These are phyloP conservation scores for Cordyceps cicadae DNA, from an alignment of 2,329 filamentous ascomycete species.

Conservation along the genomic window DNA sequence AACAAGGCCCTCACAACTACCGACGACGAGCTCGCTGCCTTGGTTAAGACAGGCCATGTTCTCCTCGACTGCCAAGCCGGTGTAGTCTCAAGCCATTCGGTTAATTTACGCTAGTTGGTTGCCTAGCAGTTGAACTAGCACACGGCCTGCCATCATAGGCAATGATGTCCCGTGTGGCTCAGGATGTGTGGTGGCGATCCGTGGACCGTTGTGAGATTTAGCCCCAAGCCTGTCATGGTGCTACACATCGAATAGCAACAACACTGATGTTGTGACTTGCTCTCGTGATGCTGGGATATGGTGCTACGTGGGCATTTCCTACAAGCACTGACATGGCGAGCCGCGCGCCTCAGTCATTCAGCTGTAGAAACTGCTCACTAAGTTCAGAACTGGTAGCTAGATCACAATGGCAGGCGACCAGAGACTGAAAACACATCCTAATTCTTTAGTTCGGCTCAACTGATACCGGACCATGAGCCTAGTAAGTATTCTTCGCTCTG, in stretches of 20 bases:
- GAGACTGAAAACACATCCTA: no score
- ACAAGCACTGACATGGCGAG: no score
- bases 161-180: not conserved
- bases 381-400: no score
- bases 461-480: no score
- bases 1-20: not conserved
- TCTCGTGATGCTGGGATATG: not conserved
- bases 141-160: not conserved
- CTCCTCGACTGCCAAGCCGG: not conserved
- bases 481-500: no score
- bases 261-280: not conserved
- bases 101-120: not conserved
- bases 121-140: not conserved
- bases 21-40: not conserved
- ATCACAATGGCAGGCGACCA: no score
- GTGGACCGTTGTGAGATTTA: not conserved
- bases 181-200: not conserved
- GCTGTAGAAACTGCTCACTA: no score
- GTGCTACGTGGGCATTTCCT: not conserved
- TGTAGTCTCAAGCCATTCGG: not conserved
- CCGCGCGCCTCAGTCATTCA: no score
- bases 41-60: not conserved
- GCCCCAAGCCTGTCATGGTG: not conserved
- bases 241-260: not conserved
- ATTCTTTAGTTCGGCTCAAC: no score